A percentile compares a stretch with the other conserved stretches of the same genome.
Evolutionary conservation across 2,329 filamentous ascomycete genomes (phyloP).

Genomic region (Arthrobotrys sphaeroides): DNA sequence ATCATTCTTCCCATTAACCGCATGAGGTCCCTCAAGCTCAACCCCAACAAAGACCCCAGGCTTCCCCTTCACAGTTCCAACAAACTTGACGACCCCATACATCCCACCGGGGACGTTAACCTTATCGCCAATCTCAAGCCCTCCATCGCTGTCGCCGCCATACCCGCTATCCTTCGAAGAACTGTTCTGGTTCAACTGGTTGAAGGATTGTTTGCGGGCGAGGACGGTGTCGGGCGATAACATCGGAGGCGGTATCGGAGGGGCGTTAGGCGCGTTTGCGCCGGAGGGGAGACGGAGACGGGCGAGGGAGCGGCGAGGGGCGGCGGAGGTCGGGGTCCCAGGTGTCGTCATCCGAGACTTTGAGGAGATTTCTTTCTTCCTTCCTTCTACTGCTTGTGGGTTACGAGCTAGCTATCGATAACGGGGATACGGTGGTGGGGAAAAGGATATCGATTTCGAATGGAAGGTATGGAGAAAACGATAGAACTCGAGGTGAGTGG

Average conservation of each 20-base stretch:
- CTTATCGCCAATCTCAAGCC: conserved; percentile 78
- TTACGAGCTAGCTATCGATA: neutral
- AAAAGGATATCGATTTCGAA: neutral
- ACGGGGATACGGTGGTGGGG: neutral
- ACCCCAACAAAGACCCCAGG: conserved; percentile 91
- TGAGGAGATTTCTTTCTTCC: neutral
- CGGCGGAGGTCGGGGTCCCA: conserved; percentile 42
- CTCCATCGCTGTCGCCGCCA: conserved; percentile 63
- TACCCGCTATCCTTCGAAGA: conserved; percentile 65
- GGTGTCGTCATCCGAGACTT: conserved; percentile 47
- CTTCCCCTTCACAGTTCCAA: conserved; percentile 87
- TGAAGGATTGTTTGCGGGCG: conserved; percentile 76
- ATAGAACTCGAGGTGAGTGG: neutral
- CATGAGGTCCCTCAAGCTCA: conserved; percentile 83
- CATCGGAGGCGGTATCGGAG: conserved; percentile 67
- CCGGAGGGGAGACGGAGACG: conserved; percentile 58
- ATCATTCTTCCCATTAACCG: conserved; percentile 87
- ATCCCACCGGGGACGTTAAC: conserved; percentile 95
- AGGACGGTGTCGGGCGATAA: conserved; percentile 64
- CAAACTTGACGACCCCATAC: conserved; percentile 86
- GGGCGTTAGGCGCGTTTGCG: conserved; percentile 60
- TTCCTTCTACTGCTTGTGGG: neutral
- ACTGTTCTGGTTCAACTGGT: conserved; percentile 70
- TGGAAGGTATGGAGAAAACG: neutral
- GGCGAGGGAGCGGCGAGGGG: conserved; percentile 59